A percentile compares a stretch with the other conserved stretches of the same genome.
Conservation (phyloP, 148 eudicot genomes). For the Heliamphora exappendiculata region DNA sequence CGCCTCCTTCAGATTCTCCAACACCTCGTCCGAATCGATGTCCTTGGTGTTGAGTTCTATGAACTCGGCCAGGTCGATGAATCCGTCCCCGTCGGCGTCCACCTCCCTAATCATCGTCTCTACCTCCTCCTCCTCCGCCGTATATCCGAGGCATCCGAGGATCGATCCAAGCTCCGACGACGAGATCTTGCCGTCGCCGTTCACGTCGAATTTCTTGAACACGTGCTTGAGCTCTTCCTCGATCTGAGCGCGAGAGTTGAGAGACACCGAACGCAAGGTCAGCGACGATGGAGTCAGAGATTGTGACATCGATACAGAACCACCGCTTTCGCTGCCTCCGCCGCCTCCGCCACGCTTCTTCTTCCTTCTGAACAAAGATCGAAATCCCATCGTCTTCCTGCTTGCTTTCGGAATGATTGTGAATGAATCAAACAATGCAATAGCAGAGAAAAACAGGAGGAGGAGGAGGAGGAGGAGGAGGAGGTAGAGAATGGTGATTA, state of each 20-base stretch:
- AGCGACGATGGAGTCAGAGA: background rate
- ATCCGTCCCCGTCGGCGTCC: conserved; percentile 47
- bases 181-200: conserved; percentile 52
- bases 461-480: too few relatives aligned
- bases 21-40: conserved; percentile 27
- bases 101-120: conserved; percentile 31
- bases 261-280: conserved; percentile 9
- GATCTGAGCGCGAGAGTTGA: conserved; percentile 18
- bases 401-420: too few relatives aligned
- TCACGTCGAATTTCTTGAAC: conserved; percentile 53
- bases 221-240: conserved; percentile 44
- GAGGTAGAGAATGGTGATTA: too few relatives aligned
- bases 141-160: conserved; percentile 29
- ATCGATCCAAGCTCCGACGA: conserved; percentile 39
- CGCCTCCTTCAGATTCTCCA: conserved; percentile 37
- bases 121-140: conserved; percentile 25
- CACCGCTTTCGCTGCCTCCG: too few relatives aligned
- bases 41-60: conserved; percentile 44
- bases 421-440: too few relatives aligned
- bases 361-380: conserved; percentile 17
- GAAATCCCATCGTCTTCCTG: conserved; percentile 20
- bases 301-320: too few relatives aligned
- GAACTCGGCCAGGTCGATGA: conserved; percentile 38
- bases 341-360: conserved; percentile 11
- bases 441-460: too few relatives aligned